Conservation (phyloP, 1,284 basidiomycete species). For the Cryptococcus sp. region DNA sequence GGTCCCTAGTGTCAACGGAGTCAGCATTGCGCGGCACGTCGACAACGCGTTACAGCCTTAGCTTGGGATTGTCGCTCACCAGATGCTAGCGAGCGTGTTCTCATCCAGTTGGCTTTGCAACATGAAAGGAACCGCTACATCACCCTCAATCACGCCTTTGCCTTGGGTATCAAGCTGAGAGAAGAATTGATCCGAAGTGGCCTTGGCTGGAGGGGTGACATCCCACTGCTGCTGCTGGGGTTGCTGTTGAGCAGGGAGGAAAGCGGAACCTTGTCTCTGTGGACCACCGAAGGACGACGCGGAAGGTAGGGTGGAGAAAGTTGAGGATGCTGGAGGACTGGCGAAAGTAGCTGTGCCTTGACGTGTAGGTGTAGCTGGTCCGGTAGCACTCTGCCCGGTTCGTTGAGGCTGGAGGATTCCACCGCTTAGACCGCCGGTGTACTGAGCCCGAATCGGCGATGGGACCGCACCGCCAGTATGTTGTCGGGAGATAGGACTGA, state of each 20-base stretch:
- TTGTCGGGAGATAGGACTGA: constrained; percentile 38
- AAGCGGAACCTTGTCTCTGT: constrained; percentile 20
- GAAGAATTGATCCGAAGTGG: constrained; percentile 78
- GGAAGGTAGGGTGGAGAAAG: constrained; percentile 17
- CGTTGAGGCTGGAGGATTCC: constrained; percentile 53
- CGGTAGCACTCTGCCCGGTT: constrained; percentile 48
- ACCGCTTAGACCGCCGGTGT: constrained; percentile 53
- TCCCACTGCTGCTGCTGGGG: constrained; percentile 66
- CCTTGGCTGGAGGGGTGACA: constrained; percentile 79
- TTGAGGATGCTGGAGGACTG: constrained; percentile 13
- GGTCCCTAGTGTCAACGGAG: constrained; percentile 65
- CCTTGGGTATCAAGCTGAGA: constrained; percentile 74
- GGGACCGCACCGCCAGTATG: constrained; percentile 34
- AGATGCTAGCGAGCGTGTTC: constrained; percentile 82
- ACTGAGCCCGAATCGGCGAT: constrained; percentile 45
- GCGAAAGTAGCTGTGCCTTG: constrained; percentile 9
- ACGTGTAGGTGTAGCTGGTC: constrained; percentile 16
- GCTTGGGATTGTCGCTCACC: constrained; percentile 61
- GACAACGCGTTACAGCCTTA: too few relatives aligned
- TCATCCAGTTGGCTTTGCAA: constrained; percentile 85
- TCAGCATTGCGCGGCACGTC: constrained; percentile 4
- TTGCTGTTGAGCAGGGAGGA: constrained; percentile 15
- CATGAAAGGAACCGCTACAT: constrained; percentile 95
- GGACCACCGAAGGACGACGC: constrained; percentile 20
- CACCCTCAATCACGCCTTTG: constrained; percentile 84